Base-by-base conservation (phyloP, 2,329 filamentous ascomycete genomes). In the Paraconiothyrium sp. region DNA sequence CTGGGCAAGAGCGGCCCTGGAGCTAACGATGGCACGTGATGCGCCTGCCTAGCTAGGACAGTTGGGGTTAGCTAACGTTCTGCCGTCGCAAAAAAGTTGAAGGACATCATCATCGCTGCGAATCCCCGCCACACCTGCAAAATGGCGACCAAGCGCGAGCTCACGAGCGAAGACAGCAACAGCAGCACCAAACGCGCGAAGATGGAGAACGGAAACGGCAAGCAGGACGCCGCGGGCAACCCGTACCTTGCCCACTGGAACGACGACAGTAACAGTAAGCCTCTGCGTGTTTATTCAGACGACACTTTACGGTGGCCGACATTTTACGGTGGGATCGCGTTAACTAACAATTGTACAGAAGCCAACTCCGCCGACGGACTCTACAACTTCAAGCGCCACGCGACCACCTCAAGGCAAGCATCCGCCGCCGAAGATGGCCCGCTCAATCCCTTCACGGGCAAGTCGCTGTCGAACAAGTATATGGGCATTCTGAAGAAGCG, bases 231-330 rank as follows among this genome's bases (percentile, higher is more conserved):
- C 57, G 81, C 81, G 61, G 75, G 86, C 76, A 98, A 98, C 78
- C 92, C 92, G 1, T 98, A 99, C 83, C 88, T 99, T 65, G 92
- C 93, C 59, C 95, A 99, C 80, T 91, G 91, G 88, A 89, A 94
- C 80, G 85, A 90, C 65, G 81, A 86, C 64, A 74, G 69, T 71
- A 70, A 86, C 64, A 74, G 69, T 71, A 70, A 65, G 63, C 37
- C 44, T 34, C 16, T 37, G 9, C 16, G 8, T 8, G 32, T 35
- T 44, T 7, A 20, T 14, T 4, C 22, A 37, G 10, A 3, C 1
- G 16, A 30, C n/a, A 24, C 14, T 14, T n/a, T 41, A 22, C 24
- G 7, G 48, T 22, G 20, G 24, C n/a, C 24, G 13, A 48, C 13
- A 35, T 11, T 22, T 3, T 22, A 37, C 7, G 2, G 43, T 24